These are phyloP conservation scores for Silene uniflora DNA, from an alignment of 148 eudicot species.

Conservation along the genomic window DNA sequence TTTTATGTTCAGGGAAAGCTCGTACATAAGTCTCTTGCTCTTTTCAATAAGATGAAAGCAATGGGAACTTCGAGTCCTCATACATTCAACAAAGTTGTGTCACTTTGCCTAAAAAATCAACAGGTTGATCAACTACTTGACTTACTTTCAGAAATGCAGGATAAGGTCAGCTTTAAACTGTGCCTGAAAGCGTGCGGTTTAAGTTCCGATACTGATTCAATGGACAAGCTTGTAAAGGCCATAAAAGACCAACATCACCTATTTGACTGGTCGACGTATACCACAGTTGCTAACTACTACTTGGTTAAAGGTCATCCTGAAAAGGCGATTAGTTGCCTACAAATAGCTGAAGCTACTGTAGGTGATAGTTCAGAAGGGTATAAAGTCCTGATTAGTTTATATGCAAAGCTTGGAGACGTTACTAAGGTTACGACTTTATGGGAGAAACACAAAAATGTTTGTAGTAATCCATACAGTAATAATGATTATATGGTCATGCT, in stretches of 20 bases:
- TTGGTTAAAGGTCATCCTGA: slow-evolving; percentile 33
- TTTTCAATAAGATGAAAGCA: slow-evolving; percentile 15
- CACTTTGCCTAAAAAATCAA: slow-evolving; percentile 34
- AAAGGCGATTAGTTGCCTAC: slow-evolving; percentile 37
- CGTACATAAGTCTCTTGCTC: slow-evolving; percentile 6
- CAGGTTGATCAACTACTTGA: slow-evolving; percentile 37
- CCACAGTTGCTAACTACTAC: slow-evolving; percentile 33
- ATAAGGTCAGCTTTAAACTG: slow-evolving; percentile 38
- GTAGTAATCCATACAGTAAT: slow-evolving; percentile 37
- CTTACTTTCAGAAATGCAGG: slow-evolving; percentile 42
- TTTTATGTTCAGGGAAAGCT: slow-evolving; percentile 4
- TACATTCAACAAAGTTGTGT: slow-evolving; percentile 47
- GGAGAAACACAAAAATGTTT: slow-evolving; percentile 31
- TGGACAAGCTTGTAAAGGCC: slow-evolving; percentile 40
- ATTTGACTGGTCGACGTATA: slow-evolving; percentile 45
- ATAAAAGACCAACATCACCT: slow-evolving; percentile 29
- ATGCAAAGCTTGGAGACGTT: slow-evolving; percentile 42
- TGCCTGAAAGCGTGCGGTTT: slow-evolving; percentile 42
- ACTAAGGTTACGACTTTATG: slow-evolving; percentile 43
- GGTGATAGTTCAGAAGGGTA: slow-evolving; percentile 28
- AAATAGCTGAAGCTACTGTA: slow-evolving; percentile 38
- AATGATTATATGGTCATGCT: slow-evolving; percentile 42
- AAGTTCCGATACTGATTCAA: slow-evolving; percentile 31
- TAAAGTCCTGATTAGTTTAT: slow-evolving; percentile 39
- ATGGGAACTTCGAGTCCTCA: slow-evolving; percentile 18